Evolutionary conservation across 129 eudicot species (phyloP).

Genomic region (Tagetes patula): DNA sequence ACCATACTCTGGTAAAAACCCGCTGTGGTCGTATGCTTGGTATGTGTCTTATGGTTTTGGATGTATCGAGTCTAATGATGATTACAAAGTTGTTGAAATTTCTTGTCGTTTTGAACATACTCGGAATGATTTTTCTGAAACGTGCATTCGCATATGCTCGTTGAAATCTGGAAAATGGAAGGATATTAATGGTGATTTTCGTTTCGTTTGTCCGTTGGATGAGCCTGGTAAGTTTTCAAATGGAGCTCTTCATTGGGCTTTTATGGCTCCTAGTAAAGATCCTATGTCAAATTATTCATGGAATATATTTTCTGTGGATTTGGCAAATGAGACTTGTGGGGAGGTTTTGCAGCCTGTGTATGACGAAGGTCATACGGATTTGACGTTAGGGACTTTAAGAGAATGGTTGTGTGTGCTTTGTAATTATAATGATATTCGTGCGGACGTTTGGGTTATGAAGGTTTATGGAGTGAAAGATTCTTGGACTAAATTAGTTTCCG

Average conservation of each 20-base stretch:
- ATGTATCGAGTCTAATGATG: conserved; percentile 43
- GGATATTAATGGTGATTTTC: conserved; percentile 34
- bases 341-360: conserved; percentile 44
- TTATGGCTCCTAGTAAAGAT: conserved; percentile 2
- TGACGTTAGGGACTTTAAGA: conserved; percentile 40
- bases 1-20: conserved; percentile 16
- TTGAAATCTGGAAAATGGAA: conserved; percentile 47
- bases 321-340: conserved; percentile 38
- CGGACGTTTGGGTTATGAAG: conserved; percentile 68
- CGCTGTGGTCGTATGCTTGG: conserved; percentile 11
- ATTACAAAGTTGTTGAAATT: conserved; percentile 58
- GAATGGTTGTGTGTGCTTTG: conserved; percentile 49
- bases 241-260: conserved; percentile 59
- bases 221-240: conserved; percentile 41
- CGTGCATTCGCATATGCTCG: conserved; percentile 47
- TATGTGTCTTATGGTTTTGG: conserved; percentile 53
- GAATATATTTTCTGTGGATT: conserved; percentile 50
- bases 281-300: conserved; percentile 17
- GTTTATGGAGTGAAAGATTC: conserved; percentile 66
- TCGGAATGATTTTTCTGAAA: conserved; percentile 21
- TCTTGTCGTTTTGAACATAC: conserved; percentile 28
- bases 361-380: conserved; percentile 42
- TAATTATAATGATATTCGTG: conserved; percentile 22
- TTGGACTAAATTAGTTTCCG: conserved; percentile 57
- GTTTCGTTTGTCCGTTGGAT: conserved; percentile 38